Evolutionary conservation across 352 stramenopile genomes (phyloP), one percentile per base, ranked within the genome.

Genomic region (Pythium guiyangense): DNA sequence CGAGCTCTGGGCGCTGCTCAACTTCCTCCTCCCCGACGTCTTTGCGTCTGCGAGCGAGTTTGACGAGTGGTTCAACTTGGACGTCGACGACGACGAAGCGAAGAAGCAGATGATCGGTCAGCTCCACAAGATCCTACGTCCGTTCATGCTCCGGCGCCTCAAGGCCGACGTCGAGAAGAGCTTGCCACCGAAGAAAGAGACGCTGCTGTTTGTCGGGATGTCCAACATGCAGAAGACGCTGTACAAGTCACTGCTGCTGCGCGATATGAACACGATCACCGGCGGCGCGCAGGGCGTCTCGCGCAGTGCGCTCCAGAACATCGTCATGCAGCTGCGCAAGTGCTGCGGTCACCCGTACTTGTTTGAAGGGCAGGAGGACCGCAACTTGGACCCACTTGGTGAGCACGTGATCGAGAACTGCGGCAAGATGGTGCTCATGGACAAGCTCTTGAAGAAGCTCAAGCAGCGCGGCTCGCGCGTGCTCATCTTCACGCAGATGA

Each of bases 151-250:
- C 44, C 88, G 97, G 55, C 81, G 97, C 54, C 69, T 99, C 4
- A 99, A 99, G 69, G 97, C 98, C 48, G 96, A 99, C 74, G 97
- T 99, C 4, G 97, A 99, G 64, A 99, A 99, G 65, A 97, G 77
- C 59, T 73, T 99, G 20, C 96, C 95, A 12, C 93, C 94, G 6
- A 99, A 99, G 78, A 96, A 98, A 65, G 97, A 99, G 71, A 98
- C 96, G 11, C 79, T 97, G 60, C 71, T 98, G 34, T 92, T 97
- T 62, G 87, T 96, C 15, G 84, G 86, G 25, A 94, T 96, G 86
- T 92, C 86, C 8, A 64, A 77, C 27, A 96, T 96, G 84, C 96
- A 99, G 64, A 99, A 99, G 66, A 79, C 90, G 34, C 67, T 99
- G 18, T 99, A 99, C 75, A 98, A 98, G 66, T 97, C 95, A 27